Evolutionary conservation across 768 basidiomycete genomes (phyloP), one percentile per base, ranked within the genome.

Genomic region (Cubamyces sp.): DNA sequence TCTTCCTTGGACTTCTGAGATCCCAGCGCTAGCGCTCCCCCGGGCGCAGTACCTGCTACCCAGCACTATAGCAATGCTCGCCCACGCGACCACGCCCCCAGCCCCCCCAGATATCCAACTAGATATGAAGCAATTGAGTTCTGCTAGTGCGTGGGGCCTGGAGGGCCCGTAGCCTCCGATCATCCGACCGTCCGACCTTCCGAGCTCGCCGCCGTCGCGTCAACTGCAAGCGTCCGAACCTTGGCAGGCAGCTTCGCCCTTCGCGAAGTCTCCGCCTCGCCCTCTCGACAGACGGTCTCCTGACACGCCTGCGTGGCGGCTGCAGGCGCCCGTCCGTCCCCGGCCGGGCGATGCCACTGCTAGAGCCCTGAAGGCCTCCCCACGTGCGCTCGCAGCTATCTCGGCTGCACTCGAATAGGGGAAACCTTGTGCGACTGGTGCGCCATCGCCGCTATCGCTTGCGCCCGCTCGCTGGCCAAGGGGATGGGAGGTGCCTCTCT

Each of bases 191-290:
- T 34, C 34, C 34, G 34, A 34, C 9, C 34, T 34, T 34, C 56
- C 56, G 56, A 39, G 47, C 30, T 57, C 56, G 56, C 56, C 46
- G 56, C 41, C 34, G 34, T 34, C 34, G 34, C 34, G 34, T 34
- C 34, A 34, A 34, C 34, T 11, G 34, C 34, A 34, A 34, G 34
- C 34, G 34, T 34, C 9, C 9, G 34, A n/a, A n/a, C n/a, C n/a
- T n/a, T n/a, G n/a, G n/a, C n/a, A n/a, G n/a, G n/a, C n/a, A n/a
- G 9, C 34, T 34, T 34, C 34, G 34, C 34, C 6, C 9, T 54
- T 41, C 23, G 52, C 53, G 40, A 42, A 42, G 23, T 18, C 25
- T 16, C 11, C 41, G 34, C 34, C 34, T 34, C 34, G 34, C 34
- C 34, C 34, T 34, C 34, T 34, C 34, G 34, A 34, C 34, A 9